Evolutionary conservation across 805 yeast species (phyloP).

Genomic region (Wickerhamiella allomyrinae): DNA sequence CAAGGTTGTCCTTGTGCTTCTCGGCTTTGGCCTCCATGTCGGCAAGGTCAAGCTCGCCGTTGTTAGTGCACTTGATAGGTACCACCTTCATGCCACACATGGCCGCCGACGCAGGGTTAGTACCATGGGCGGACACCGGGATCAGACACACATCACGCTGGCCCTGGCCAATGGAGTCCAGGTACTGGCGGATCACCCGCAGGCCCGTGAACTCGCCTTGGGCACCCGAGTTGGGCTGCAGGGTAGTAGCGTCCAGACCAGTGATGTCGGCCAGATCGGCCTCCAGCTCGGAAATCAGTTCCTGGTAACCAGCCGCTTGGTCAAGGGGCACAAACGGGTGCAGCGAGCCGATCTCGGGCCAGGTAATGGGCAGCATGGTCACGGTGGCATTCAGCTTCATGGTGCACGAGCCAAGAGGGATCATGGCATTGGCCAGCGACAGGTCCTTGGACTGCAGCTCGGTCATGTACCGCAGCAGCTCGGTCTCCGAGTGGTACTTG

Average conservation of each 20-base stretch:
- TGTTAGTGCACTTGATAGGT: conserved; percentile 69
- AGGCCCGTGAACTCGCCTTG: conserved; percentile 96
- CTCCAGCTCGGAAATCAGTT: conserved; percentile 63
- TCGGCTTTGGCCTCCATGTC: conserved; percentile 65
- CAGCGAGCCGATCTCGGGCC: conserved; percentile 79
- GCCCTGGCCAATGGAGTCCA: conserved; percentile 53
- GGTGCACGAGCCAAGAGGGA: conserved; percentile 94
- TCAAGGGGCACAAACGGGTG: conserved; percentile 88
- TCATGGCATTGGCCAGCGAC: conserved; percentile 92
- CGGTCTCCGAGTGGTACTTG: conserved; percentile 82
- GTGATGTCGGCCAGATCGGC: conserved; percentile 80
- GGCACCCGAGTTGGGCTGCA: conserved; percentile 97
- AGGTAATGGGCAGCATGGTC: conserved; percentile 84
- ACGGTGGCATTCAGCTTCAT: conserved; percentile 95
- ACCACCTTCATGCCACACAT: conserved; percentile 94
- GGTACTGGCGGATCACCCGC: conserved; percentile 67
- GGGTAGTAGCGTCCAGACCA: conserved; percentile 79
- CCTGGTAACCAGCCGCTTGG: conserved; percentile 80
- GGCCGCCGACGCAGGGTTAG: conserved; percentile 96
- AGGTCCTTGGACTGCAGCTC: conserved; percentile 74
- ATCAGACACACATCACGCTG: conserved; percentile 78
- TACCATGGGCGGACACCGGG: conserved; percentile 96
- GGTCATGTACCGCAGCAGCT: conserved; percentile 83
- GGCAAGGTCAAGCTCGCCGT: conserved; percentile 73
- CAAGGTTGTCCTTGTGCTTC: conserved; percentile 53